phyloP scores from a whole-genome alignment of 768 basidiomycete species.

The Lentinula guzmanii region DNA sequence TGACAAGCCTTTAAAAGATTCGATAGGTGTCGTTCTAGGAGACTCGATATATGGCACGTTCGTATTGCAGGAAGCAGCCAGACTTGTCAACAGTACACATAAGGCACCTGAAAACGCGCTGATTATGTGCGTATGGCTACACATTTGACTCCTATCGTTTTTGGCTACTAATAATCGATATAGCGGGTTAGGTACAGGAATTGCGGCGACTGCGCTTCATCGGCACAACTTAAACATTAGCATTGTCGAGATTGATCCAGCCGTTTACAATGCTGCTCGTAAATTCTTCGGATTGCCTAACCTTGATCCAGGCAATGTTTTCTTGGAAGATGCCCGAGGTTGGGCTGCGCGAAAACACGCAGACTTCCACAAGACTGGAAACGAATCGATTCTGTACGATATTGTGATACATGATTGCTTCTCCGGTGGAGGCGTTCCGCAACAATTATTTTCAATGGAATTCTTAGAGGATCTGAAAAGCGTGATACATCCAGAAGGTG shows the following conservation, averaged over 20 bases:
- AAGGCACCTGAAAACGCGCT: slow-evolving; percentile 47
- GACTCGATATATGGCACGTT: slow-evolving; percentile 85
- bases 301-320: slow-evolving; percentile 52
- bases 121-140: slow-evolving; percentile 52
- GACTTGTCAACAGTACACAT: slow-evolving; percentile 54
- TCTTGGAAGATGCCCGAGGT: slow-evolving; percentile 69
- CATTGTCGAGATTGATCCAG: slow-evolving; percentile 90
- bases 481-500: slow-evolving; percentile 60
- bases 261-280: slow-evolving; percentile 78
- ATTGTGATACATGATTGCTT: slow-evolving; percentile 89
- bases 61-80: slow-evolving; percentile 78
- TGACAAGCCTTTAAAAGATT: slow-evolving; percentile 39
- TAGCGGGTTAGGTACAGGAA: slow-evolving; percentile 87
- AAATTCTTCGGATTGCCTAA: slow-evolving; percentile 75
- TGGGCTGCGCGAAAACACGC: slow-evolving; percentile 51
- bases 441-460: slow-evolving; percentile 76
- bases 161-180: slow-evolving; percentile 6
- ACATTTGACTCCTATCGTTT: neutral
- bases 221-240: slow-evolving; percentile 67
- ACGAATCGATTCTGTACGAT: slow-evolving; percentile 43
- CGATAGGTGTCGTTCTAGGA: slow-evolving; percentile 48
- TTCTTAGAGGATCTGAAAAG: slow-evolving; percentile 73
- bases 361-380: slow-evolving; percentile 15
- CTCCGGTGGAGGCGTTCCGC: slow-evolving; percentile 88
- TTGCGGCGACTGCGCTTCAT: slow-evolving; percentile 70